A percentile compares a stretch with the other conserved stretches of the same genome.
Conservation (phyloP, 805 yeast species). For the Myxozyma neotropica region DNA sequence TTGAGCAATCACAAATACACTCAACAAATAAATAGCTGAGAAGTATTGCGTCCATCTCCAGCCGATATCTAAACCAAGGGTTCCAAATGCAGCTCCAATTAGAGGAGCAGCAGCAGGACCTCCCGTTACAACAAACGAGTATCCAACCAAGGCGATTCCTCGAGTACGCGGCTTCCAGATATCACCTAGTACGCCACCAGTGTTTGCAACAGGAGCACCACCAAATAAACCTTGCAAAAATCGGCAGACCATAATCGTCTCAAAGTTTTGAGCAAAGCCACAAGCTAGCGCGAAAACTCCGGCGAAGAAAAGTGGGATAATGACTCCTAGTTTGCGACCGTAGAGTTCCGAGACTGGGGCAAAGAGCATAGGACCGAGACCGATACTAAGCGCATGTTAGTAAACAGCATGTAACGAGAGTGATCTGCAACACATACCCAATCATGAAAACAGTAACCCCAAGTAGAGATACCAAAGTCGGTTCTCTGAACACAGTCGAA, state of each 20-base stretch:
- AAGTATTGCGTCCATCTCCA: constrained; percentile 66
- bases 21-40: constrained; percentile 48
- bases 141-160: constrained; percentile 57
- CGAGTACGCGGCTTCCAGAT: constrained; percentile 54
- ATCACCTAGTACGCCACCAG: constrained; percentile 65
- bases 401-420: not conserved
- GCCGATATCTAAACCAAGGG: constrained; percentile 46
- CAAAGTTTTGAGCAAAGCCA: constrained; percentile 54
- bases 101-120: constrained; percentile 53
- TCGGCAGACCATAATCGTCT: constrained; percentile 54
- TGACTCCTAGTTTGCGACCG: constrained; percentile 50
- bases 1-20: constrained; percentile 46
- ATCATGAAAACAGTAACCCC: constrained; percentile 29
- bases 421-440: constrained; percentile 15
- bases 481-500: constrained; percentile 5
- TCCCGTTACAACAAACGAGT: constrained; percentile 51
- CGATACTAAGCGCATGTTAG: constrained; percentile 15
- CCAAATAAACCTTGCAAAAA: constrained; percentile 64
- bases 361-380: constrained; percentile 64
- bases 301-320: constrained; percentile 48
- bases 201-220: constrained; percentile 61
- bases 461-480: constrained; percentile 18
- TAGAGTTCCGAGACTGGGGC: constrained; percentile 54
- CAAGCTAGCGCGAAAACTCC: constrained; percentile 53
- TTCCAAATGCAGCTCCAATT: constrained; percentile 52